phyloP scores from a whole-genome alignment of 306 rosid genomes.

The Fragaria iinumae region DNA sequence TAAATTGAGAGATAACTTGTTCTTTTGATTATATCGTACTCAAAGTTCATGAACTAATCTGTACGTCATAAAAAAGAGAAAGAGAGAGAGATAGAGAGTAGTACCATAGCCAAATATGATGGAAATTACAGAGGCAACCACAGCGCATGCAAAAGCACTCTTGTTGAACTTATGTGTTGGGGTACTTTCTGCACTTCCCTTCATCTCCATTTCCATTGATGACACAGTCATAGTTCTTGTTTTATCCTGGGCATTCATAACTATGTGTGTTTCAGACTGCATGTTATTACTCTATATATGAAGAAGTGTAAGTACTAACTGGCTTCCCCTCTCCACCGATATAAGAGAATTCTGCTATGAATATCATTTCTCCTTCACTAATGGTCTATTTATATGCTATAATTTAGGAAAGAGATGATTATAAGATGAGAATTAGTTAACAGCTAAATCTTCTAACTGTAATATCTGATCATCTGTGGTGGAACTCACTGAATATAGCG shows the following conservation, averaged over 20 bases:
- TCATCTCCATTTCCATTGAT: slow-evolving; percentile 18
- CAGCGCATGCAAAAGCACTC: slow-evolving; percentile 52
- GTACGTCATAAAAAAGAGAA: no score
- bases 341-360: background rate
- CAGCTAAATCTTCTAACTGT: background rate
- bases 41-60: no score
- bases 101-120: slow-evolving; percentile 54
- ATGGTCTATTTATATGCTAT: background rate
- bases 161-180: slow-evolving; percentile 36
- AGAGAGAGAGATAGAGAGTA: no score
- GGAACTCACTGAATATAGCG: background rate
- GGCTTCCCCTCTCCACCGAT: background rate
- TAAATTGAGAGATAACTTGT: no score
- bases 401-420: background rate
- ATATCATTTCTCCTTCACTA: background rate
- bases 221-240: background rate
- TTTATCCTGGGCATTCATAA: no score
- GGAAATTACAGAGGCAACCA: slow-evolving; percentile 55
- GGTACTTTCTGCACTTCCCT: slow-evolving; percentile 7
- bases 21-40: no score
- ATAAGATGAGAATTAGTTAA: background rate
- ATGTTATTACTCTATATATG: background rate
- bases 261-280: background rate
- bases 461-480: background rate
- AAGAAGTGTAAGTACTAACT: background rate